Conservation (phyloP, 495 filamentous ascomycete species). For the Hypoxylon perforatum region DNA sequence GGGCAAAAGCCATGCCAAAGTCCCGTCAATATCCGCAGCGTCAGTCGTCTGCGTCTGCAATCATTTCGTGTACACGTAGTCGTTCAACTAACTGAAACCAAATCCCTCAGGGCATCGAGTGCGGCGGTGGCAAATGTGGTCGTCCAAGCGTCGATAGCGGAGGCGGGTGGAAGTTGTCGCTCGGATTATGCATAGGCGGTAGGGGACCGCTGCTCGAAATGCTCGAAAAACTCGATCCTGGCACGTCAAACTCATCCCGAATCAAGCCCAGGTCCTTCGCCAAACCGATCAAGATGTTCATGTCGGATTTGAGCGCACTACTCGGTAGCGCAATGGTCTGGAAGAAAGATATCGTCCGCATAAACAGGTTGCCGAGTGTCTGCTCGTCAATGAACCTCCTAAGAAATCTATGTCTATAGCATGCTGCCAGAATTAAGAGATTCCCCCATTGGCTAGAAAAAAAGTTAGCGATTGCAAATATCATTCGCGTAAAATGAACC, state of each 20-base stretch:
- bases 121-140: conserved; percentile 22
- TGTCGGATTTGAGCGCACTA: conserved; percentile 73
- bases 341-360: conserved; percentile 78
- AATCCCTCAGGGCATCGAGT: conserved; percentile 19
- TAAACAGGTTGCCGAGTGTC: conserved; percentile 62
- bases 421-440: conserved; percentile 85
- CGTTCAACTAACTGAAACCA: conserved; percentile 11
- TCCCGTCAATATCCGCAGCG: conserved; percentile 4
- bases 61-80: conserved; percentile 5
- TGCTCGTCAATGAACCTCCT: conserved; percentile 60
- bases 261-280: conserved; percentile 61
- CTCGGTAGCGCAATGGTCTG: conserved; percentile 69
- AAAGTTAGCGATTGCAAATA: conserved; percentile 19
- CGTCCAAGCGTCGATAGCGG: conserved; percentile 31
- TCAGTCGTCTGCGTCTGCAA: conserved; percentile 19
- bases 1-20: too few relatives aligned
- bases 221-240: conserved; percentile 60
- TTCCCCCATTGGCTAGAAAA: conserved; percentile 93
- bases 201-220: conserved; percentile 47
- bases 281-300: conserved; percentile 72
- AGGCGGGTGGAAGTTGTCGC: conserved; percentile 30
- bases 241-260: conserved; percentile 40
- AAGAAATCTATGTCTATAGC: conserved; percentile 70
- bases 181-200: conserved; percentile 33
- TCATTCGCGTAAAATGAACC: background rate